Percentiles rank a stretch among this genome's conserved stretches.
phyloP scores from a whole-genome alignment of 306 rosid genomes.

The Cucurbita pepo region DNA sequence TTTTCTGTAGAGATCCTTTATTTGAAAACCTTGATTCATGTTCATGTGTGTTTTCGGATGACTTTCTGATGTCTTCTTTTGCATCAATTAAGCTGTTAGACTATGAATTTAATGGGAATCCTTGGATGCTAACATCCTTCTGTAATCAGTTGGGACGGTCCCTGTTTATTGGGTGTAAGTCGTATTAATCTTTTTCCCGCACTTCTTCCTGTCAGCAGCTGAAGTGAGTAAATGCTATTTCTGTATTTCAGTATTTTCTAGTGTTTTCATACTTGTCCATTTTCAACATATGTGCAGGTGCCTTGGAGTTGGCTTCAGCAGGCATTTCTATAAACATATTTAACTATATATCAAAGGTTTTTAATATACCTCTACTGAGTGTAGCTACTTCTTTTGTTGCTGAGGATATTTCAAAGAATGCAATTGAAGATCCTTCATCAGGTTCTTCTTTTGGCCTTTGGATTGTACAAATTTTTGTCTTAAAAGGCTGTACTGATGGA shows the following conservation, averaged over 20 bases:
- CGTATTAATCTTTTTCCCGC: not conserved
- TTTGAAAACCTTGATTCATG: not conserved
- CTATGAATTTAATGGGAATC: not conserved
- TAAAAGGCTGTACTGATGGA: not conserved
- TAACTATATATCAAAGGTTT: slow-evolving; percentile 74
- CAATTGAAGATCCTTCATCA: slow-evolving; percentile 29
- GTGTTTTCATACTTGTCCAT: not conserved
- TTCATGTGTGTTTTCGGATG: not conserved
- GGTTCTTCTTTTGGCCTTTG: slow-evolving; percentile 20
- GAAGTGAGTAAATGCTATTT: not conserved
- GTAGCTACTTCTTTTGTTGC: slow-evolving; percentile 94
- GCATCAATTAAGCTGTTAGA: not conserved
- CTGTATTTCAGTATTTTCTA: not conserved
- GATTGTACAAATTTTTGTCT: not conserved
- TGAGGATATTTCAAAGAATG: slow-evolving; percentile 60
- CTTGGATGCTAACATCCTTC: not conserved
- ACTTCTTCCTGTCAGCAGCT: not conserved
- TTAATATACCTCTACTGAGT: slow-evolving; percentile 85
- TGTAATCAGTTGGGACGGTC: not conserved
- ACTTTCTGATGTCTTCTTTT: not conserved
- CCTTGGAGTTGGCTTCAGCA: slow-evolving; percentile 83
- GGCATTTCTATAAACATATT: slow-evolving; percentile 79
- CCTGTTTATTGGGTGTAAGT: not conserved
- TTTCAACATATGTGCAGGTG: slow-evolving; percentile 24
- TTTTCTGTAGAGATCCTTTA: not conserved